These are phyloP conservation scores for Ambrosia artemisiifolia DNA, from an alignment of 129 eudicot genomes.

Conservation along the genomic window DNA sequence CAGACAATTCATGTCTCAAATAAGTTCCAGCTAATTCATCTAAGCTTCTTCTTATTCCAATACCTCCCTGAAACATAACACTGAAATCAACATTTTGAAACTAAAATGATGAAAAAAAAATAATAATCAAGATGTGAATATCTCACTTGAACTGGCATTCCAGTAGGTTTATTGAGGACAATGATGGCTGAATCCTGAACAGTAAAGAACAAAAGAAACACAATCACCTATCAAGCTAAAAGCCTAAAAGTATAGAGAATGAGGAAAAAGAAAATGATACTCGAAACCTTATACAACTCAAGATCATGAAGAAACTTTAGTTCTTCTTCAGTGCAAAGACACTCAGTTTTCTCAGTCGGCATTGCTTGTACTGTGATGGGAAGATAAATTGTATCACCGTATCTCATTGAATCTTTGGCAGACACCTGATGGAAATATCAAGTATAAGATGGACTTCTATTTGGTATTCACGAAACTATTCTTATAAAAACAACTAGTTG, in stretches of 20 bases:
- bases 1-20: constrained; percentile 61
- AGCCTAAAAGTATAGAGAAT: neutral
- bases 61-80: constrained; percentile 70
- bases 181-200: constrained; percentile 82
- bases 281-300: constrained; percentile 78
- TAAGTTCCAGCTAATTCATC: constrained; percentile 89
- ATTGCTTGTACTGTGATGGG: constrained; percentile 61
- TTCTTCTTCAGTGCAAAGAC: constrained; percentile 52
- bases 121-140: neutral
- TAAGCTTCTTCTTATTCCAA: constrained; percentile 79
- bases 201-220: neutral
- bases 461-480: neutral
- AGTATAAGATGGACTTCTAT: neutral
- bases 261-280: neutral
- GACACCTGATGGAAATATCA: constrained; percentile 49
- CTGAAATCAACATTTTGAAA: constrained; percentile 2
- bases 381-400: constrained; percentile 81
- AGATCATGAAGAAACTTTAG: constrained; percentile 63
- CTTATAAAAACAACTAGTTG: neutral
- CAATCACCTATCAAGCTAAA: constrained; percentile 1
- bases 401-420: constrained; percentile 70
- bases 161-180: constrained; percentile 92
- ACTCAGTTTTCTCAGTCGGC: constrained; percentile 39
- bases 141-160: constrained; percentile 94
- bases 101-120: neutral